Evolutionary conservation across 306 rosid species (phyloP), one percentile per base, ranked within the genome.

Genomic region (Canavalia ensiformis): DNA sequence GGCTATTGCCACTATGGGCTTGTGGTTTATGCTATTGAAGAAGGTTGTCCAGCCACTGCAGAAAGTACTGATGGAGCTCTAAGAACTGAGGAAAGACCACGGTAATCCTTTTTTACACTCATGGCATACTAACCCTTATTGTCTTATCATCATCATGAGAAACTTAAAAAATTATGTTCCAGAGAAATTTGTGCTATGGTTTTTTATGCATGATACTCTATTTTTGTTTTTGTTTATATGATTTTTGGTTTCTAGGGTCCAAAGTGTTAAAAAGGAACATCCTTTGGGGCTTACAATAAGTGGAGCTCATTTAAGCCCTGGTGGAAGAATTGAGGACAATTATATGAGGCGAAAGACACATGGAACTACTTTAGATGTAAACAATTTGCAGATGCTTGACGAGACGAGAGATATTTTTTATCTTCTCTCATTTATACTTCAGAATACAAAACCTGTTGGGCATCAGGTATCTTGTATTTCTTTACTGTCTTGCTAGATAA

Each of bases 1-100:
- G 97, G 97, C 84, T 96, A 92, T 90, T 89, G 89, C 79, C 97
- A 96, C 81, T 96, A 96, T 89, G 99, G 99, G 77, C 88, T 96
- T 34, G 82, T 92, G 80, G 86, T 93, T 74, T 82, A 84, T 89
- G 82, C 98, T 72, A 11, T 86, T 78, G 94, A 93, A 74, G 91
- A 84, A 68, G 86, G 66, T 60, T 81, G 79, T 80, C 78, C 71
- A 49, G 68, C 84, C 75, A n/a, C 67, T 28, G 72, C 81, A 72
- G 77, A 82, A 83, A 82, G 75, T 88, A 18, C 81, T 51, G 93
- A 88, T 67, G 96, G 86, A 69, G 74, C 81, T 46, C 34, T 62
- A 71, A 83, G 84, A 87, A 83, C 82, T 4, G 92, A 78, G 71
- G 92, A 87, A 68, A 86, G 77, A 85, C 82, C 91, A 34, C 55